Conservation (phyloP, 208 protist species). For the Endotrypanum monterogeii region DNA sequence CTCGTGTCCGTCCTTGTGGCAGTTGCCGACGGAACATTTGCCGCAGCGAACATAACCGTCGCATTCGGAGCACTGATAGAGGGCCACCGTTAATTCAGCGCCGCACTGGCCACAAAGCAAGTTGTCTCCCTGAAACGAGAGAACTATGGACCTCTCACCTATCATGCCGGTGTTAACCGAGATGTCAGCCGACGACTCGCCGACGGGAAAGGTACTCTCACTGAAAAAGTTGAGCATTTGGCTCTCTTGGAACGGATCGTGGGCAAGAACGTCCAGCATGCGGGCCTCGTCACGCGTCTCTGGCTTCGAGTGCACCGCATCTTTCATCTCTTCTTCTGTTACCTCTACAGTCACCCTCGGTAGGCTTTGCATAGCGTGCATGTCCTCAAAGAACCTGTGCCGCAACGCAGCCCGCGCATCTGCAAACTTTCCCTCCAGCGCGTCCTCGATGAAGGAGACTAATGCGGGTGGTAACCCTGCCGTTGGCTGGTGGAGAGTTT, state of each 20-base stretch:
- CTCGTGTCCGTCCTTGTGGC: constrained; percentile 57
- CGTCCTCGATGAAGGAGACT: constrained; percentile 55
- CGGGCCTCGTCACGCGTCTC: constrained; percentile 55
- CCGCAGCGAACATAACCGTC: constrained; percentile 61
- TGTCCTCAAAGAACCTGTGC: constrained; percentile 52
- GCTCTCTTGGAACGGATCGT: constrained; percentile 55
- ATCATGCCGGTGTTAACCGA: constrained; percentile 13
- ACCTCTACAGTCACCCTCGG: constrained; percentile 39
- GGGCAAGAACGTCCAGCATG: constrained; percentile 60
- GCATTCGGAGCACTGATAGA: constrained; percentile 70
- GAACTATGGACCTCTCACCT: constrained; percentile 28
- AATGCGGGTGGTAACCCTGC: constrained; percentile 34
- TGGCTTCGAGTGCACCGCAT: constrained; percentile 45
- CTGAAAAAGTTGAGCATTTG: constrained; percentile 34
- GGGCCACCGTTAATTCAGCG: constrained; percentile 51
- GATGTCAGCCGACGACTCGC: constrained; percentile 27
- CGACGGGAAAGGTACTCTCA: constrained; percentile 11
- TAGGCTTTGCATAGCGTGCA: constrained; percentile 8
- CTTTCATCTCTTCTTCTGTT: constrained; percentile 37
- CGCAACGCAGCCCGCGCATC: constrained; percentile 43
- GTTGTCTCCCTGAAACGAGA: constrained; percentile 45
- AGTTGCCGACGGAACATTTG: constrained; percentile 71
- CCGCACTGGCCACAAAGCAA: constrained; percentile 63
- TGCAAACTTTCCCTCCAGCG: constrained; percentile 32
- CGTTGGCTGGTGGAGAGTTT: constrained; percentile 19